phyloP scores from a whole-genome alignment of 768 basidiomycete species.

The Tricholoma bakamatsutake region DNA sequence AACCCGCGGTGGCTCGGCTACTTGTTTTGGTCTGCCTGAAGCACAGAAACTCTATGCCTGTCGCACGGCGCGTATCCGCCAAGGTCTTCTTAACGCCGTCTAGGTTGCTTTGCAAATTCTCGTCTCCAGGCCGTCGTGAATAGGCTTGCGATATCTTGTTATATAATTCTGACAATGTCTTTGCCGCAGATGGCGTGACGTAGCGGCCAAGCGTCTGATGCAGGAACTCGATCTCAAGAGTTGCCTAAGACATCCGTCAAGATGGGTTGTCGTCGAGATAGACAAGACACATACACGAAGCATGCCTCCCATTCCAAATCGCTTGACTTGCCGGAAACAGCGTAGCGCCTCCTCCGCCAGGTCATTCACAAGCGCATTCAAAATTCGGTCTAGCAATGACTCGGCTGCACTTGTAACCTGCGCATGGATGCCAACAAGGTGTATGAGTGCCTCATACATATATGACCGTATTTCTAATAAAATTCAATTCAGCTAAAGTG shows the following conservation, averaged over 20 bases:
- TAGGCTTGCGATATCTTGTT: slow-evolving; percentile 94
- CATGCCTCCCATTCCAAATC: slow-evolving; percentile 99
- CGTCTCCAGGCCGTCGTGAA: slow-evolving; percentile 75
- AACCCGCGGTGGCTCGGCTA: slow-evolving; percentile 15
- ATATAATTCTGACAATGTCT: slow-evolving; percentile 87
- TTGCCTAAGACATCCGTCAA: slow-evolving; percentile 55
- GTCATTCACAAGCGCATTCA: slow-evolving; percentile 77
- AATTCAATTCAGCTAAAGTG: background rate
- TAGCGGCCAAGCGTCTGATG: slow-evolving; percentile 93
- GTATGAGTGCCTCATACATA: slow-evolving; percentile 85
- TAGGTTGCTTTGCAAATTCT: slow-evolving; percentile 80
- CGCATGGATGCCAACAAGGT: slow-evolving; percentile 87
- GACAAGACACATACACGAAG: slow-evolving; percentile 59
- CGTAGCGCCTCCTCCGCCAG: slow-evolving; percentile 77
- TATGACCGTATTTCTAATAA: slow-evolving; percentile 81
- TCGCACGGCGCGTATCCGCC: slow-evolving; percentile 82
- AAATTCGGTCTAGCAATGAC: slow-evolving; percentile 72
- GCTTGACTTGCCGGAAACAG: slow-evolving; percentile 83
- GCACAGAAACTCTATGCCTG: slow-evolving; percentile 92
- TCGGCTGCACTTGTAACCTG: slow-evolving; percentile 82
- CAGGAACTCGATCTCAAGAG: slow-evolving; percentile 98
- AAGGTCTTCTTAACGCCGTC: slow-evolving; percentile 90
- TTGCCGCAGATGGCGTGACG: slow-evolving; percentile 73
- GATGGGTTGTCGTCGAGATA: background rate
- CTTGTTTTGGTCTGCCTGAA: slow-evolving; percentile 68